These are phyloP conservation scores for Cinchona pubescens DNA, from an alignment of 257 asterid species.

Conservation along the genomic window DNA sequence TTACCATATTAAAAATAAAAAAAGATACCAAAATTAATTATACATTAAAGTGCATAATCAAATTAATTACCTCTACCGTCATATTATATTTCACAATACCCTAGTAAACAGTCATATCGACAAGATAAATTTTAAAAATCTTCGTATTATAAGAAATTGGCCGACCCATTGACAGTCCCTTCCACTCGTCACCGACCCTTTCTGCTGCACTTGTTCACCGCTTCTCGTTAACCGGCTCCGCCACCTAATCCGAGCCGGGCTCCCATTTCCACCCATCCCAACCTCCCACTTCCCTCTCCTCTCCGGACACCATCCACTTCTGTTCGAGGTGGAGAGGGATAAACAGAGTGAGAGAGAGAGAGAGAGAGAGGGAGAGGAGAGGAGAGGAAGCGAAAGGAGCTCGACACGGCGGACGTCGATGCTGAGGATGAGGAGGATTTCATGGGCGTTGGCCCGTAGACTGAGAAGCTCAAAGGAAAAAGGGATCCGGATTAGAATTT, in stretches of 20 bases:
- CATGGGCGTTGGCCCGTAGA: constrained; percentile 48
- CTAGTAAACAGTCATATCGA: too few relatives aligned
- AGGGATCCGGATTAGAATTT: constrained; percentile 24
- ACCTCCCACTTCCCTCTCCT: too few relatives aligned
- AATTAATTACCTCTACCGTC: too few relatives aligned
- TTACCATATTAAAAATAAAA: too few relatives aligned
- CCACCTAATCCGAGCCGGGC: constrained; percentile 7
- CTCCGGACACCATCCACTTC: not conserved
- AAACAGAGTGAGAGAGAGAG: constrained; percentile 47
- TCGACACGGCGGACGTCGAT: constrained; percentile 52
- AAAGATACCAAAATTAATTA: too few relatives aligned
- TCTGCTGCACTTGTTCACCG: constrained; percentile 18
- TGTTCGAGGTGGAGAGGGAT: constrained; percentile 37
- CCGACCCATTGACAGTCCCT: too few relatives aligned
- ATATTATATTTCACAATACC: too few relatives aligned
- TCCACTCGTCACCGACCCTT: too few relatives aligned
- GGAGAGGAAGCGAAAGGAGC: constrained; percentile 50
- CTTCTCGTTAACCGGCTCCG: constrained; percentile 20
- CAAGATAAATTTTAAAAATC: too few relatives aligned
- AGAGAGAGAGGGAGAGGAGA: too few relatives aligned
- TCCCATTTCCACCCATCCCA: constrained; percentile 4
- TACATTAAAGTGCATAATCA: too few relatives aligned
- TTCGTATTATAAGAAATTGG: too few relatives aligned
- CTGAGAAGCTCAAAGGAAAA: constrained; percentile 41
- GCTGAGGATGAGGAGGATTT: constrained; percentile 54